phyloP scores from a whole-genome alignment of 768 basidiomycete genomes.

The Naematelia encephala region DNA sequence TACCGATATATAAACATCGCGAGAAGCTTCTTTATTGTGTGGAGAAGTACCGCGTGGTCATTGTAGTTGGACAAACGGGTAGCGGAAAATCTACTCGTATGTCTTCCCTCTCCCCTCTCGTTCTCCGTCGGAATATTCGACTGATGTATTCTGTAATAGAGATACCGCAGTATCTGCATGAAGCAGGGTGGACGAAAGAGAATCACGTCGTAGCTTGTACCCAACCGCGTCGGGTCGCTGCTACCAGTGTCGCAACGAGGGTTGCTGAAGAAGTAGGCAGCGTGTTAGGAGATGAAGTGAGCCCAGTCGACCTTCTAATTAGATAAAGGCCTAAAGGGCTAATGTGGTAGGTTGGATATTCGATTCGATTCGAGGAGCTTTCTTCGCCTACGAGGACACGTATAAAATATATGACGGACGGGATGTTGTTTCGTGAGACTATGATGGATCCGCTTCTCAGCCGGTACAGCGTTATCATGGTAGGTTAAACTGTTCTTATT shows the following conservation, averaged over 20 bases:
- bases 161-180: conserved; percentile 88
- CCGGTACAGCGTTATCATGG: conserved; percentile 94
- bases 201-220: conserved; percentile 87
- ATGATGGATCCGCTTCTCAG: conserved; percentile 87
- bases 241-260: conserved; percentile 85
- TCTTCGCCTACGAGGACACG: conserved; percentile 77
- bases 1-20: conserved; percentile 92
- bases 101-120: conserved; percentile 43
- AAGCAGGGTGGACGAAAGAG: conserved; percentile 84
- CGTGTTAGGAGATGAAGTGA: conserved; percentile 66
- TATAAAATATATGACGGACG: conserved; percentile 95
- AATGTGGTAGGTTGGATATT: conserved; percentile 95
- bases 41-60: conserved; percentile 76
- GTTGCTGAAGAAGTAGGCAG: conserved; percentile 91
- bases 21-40: conserved; percentile 76
- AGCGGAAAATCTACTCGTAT: conserved; percentile 96
- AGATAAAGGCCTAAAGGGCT: background rate
- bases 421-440: conserved; percentile 93
- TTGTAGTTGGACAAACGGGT: conserved; percentile 86
- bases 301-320: background rate
- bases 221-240: conserved; percentile 87
- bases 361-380: conserved; percentile 93
- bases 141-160: conserved; percentile 59
- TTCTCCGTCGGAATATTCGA: background rate
- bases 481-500: conserved; percentile 47